A percentile compares a stretch with the other conserved stretches of the same genome.
Evolutionary conservation across 257 asterid species (phyloP).

Genomic region (Knoxia roxburghii): DNA sequence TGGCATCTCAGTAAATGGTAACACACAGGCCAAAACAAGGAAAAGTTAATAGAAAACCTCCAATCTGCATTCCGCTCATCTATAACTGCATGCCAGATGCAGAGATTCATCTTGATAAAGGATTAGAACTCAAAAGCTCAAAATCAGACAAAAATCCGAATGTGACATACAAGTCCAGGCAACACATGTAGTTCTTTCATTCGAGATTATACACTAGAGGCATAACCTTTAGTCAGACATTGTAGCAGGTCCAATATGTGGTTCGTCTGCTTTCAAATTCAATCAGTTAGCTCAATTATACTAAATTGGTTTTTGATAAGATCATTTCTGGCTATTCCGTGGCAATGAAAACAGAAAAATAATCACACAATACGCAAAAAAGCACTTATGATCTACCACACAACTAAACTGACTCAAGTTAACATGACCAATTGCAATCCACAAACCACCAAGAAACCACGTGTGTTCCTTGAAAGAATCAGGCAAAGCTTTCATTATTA

Average conservation of each 20-base stretch:
- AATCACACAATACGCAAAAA: no score
- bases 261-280: not conserved
- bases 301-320: not conserved
- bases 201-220: not conserved
- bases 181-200: not conserved
- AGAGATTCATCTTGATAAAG: not conserved
- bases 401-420: not conserved
- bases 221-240: not conserved
- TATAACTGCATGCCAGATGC: no score
- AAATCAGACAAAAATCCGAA: not conserved
- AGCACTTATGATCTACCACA: not conserved
- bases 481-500: not conserved
- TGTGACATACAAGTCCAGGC: not conserved
- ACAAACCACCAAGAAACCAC: not conserved
- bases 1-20: not conserved
- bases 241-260: not conserved
- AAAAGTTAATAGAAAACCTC: not conserved
- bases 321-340: not conserved
- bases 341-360: not conserved
- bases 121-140: not conserved
- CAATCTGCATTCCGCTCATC: not conserved
- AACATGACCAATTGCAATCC: not conserved
- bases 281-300: not conserved
- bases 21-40: not conserved
- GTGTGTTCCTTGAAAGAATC: not conserved